Base-by-base conservation (phyloP, 495 filamentous ascomycete species). In the Podospora didyma region DNA sequence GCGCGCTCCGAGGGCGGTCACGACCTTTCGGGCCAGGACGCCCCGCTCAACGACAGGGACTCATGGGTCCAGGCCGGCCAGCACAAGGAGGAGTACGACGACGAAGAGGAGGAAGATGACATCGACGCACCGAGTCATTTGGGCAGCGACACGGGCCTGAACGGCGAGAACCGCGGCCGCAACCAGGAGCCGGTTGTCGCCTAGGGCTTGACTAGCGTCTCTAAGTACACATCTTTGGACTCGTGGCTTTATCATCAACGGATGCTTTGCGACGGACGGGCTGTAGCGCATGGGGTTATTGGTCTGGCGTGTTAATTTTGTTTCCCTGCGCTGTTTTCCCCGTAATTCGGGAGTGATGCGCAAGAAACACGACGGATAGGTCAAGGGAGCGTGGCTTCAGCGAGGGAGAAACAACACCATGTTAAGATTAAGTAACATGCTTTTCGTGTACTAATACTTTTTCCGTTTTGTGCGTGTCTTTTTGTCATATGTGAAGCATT, bases 11-110 rank as follows among this genome's bases (percentile, higher is more conserved):
- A 83, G 49, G 65, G 65, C 26, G 26, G 26, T 17, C 65, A 60
- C 21, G 91, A 96, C 62, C 81, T 97, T 17, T 87, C 91, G 9
- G 79, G 75, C 52, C 94, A 98, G 74, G 95, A 98, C 69, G 79
- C 80, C 39, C 89, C 90, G 52, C 75, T 96, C 58, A 83, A 89
- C 58, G 86, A 92, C 65, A 82, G 88, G n/a, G 89, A 95, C 69
- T 89, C 87, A 5, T 97, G 94, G 94, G 84, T 94, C 45, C 85
- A 89, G 3, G 91, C 91, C 3, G 83, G 83, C 53, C 85, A 90
- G 62, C 93, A 96, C 75, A 69, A 67, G 46, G 82, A 83, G 34
- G 77, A 78, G 19, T 79, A 78, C 14, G 75, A 76, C 21, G 74
- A 69, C n/a, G 69, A 71, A 20, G 73, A 75, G 12, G 81, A 81